A percentile compares a stretch with the other conserved stretches of the same genome.
phyloP scores from a whole-genome alignment of 192 early-diverging fungal species.

The Coemansia sp. region DNA sequence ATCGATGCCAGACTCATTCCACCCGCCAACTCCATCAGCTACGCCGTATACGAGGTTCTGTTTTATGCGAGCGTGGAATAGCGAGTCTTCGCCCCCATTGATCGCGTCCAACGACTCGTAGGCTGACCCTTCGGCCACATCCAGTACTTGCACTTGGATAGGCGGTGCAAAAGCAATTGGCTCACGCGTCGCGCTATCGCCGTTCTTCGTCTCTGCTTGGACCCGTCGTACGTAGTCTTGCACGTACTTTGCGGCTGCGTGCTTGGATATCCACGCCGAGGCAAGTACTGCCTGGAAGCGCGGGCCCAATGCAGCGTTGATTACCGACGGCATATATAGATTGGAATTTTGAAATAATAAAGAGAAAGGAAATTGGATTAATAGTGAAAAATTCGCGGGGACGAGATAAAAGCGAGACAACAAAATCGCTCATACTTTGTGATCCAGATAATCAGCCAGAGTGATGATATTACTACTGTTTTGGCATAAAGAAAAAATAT shows the following conservation, averaged over 20 bases:
- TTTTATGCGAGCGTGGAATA: constrained; percentile 47
- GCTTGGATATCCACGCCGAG: constrained; percentile 57
- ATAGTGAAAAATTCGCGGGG: background rate
- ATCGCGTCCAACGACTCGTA: constrained; percentile 50
- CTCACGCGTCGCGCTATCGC: constrained; percentile 7
- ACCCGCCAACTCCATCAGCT: constrained; percentile 54
- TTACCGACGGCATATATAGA: constrained; percentile 6
- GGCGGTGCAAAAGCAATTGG: constrained; percentile 41
- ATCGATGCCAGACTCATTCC: constrained; percentile 54
- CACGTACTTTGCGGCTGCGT: constrained; percentile 45
- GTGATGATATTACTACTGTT: background rate
- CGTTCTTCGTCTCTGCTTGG: constrained; percentile 12
- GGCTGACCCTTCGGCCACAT: constrained; percentile 5
- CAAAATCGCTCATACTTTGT: background rate
- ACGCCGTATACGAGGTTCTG: constrained; percentile 53
- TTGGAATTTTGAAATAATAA: background rate
- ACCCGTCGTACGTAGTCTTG: constrained; percentile 41
- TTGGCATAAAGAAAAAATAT: background rate
- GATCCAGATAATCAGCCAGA: background rate
- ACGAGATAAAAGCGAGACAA: background rate
- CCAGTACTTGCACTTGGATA: constrained; percentile 52
- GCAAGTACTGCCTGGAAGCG: constrained; percentile 50
- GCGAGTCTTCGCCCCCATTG: constrained; percentile 53
- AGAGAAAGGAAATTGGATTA: background rate
- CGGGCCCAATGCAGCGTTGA: constrained; percentile 29